Base-by-base conservation (phyloP, 2,329 filamentous ascomycete species). In the Calonectria honghensis region DNA sequence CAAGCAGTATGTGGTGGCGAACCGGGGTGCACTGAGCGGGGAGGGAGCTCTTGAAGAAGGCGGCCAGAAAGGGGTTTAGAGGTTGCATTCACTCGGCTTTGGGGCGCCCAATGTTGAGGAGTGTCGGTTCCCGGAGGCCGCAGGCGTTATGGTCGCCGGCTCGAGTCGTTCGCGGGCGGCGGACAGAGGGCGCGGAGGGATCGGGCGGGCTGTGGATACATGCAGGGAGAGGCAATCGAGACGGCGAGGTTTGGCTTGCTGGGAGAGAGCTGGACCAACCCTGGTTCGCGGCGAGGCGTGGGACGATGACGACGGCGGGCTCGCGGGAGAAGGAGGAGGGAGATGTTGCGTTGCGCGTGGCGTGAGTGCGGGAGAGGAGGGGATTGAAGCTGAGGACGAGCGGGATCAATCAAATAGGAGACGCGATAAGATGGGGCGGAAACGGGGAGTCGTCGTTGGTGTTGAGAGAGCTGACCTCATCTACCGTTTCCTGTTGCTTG, bases 1-100 rank as follows among this genome's bases (percentile, higher is more conserved):
- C 96, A 67, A 99, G 93, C 72, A 99, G 91, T 81, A 99, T 93
- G 89, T 98, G 95, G 85, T 98, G 95, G 86, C 97, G 94, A 78
- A 96, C 91, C 70, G 97, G 96, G 77, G 93, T 92, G 90, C 97
- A 98, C 93, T 98, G 96, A 82, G 94, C 90, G 81, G 94, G 94
- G 84, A 98, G 91, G 85, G 95, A 93, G 91, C 96, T 98, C 89
- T 95, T 96, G 91, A 98, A 98, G 93, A 99, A 98, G 90, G 96
- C 96, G 90, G 95, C 94, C 86, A 99, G 91, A 88, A 98, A 98
- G 86, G 97, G 97, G 88, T 99, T 99, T 93, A 98, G 91, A 89
- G 97, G 95, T 93, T 96, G 96, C 96, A 98, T 98, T 86, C 85
- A 86, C 83, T 85, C 85, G 84, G 80, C 83, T 84, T 81, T 76